phyloP scores from a whole-genome alignment of 352 stramenopile species.

The Phytophthora pisi region DNA sequence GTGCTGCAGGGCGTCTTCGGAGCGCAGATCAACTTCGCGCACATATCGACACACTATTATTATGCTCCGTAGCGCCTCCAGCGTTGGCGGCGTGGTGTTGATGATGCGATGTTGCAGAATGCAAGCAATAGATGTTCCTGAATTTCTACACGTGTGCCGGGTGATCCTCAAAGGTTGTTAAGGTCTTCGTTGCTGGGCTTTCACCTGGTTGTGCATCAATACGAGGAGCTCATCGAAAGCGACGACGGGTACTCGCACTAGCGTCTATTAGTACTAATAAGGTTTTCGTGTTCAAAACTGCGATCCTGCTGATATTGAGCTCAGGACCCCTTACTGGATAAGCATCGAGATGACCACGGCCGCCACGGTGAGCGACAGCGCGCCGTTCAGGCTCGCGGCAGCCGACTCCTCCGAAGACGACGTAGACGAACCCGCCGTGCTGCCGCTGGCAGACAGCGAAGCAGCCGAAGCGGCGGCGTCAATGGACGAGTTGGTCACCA shows the following conservation, averaged over 20 bases:
- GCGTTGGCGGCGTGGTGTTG: neutral
- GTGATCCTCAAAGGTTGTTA: neutral
- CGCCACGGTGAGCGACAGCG: constrained; percentile 19
- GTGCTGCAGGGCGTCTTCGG: constrained; percentile 77
- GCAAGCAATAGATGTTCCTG: constrained; percentile 32
- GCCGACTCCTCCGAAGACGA: constrained; percentile 16
- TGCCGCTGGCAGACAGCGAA: constrained; percentile 16
- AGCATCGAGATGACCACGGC: constrained; percentile 25
- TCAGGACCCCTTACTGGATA: constrained; percentile 26
- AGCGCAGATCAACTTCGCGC: constrained; percentile 67
- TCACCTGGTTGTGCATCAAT: neutral
- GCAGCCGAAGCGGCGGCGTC: constrained; percentile 30
- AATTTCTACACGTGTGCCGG: constrained; percentile 3
- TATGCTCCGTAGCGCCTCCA: constrained; percentile 54
- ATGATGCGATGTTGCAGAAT: constrained; percentile 6
- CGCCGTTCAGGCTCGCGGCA: constrained; percentile 20
- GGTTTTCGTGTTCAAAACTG: constrained; percentile 11
- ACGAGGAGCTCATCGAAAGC: constrained; percentile 1
- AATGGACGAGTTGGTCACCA: constrained; percentile 44
- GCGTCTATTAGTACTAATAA: constrained; percentile 31
- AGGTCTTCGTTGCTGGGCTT: neutral
- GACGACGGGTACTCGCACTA: constrained; percentile 18
- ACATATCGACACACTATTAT: constrained; percentile 85
- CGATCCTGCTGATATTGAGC: constrained; percentile 24
- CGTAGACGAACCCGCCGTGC: constrained; percentile 4